Evolutionary conservation across 176 grass and related monocot genomes (phyloP), one percentile per base, ranked within the genome.

Genomic region (Triticum urartu): DNA sequence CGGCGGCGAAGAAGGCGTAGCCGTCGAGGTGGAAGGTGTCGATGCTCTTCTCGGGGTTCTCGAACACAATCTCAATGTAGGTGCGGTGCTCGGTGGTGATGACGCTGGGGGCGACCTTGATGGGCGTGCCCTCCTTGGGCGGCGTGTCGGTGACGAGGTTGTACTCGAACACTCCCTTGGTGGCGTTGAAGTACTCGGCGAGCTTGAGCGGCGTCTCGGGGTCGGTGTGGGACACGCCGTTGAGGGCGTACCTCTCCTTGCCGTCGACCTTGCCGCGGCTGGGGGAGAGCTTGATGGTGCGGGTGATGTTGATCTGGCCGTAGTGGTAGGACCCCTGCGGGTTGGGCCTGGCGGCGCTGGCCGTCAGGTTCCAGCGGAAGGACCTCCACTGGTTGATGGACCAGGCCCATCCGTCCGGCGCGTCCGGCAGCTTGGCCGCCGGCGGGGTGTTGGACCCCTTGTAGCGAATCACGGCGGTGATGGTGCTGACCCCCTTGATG

Each of bases 301-400:
- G 93, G 11, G 96, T 92, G 80, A 95, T 95, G 84, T 92, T 91
- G 81, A 98, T 98, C 91, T 90, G 89, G 2, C 96, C 96, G 86
- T 98, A 98, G 90, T 98, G 96, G 81, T 98, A 98, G 1, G 96
- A 98, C 0, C 96, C 96, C 92, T 98, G 96, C 30, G 96, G 96
- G 81, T 98, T 98, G 75, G 96, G 96, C 20, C 96, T 80, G 30
- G 96, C 96, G 25, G 96, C 96, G 75, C 96, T 98, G 11, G 96
- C 93, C 39, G 93, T 98, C 47, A 98, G 89, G 87, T 98, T 98
- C 96, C 96, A 98, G 20, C 91, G 85, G 88, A 98, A 95, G 4
- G 96, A 92, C 33, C 93, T 89, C 93, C 88, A 94, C 73, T 98
- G 96, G 88, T 92, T 98, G 77, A 98, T 48, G 17, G 93, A 98